Base-by-base conservation (phyloP, 176 grass and related monocot species). In the Chrysopogon serrulatus region DNA sequence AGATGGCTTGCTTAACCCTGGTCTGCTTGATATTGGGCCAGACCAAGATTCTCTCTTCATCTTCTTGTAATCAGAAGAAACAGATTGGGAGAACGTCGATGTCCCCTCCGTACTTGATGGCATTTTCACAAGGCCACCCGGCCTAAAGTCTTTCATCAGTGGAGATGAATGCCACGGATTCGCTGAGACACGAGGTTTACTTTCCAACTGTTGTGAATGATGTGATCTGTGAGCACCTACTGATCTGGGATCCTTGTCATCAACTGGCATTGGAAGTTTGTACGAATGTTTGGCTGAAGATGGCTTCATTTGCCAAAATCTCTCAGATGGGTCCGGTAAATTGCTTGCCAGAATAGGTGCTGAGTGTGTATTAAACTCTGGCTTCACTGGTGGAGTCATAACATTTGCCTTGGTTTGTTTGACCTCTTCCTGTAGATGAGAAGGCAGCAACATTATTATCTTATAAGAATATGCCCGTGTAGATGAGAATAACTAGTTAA, bases 11-110 rank as follows among this genome's bases (percentile, higher is more conserved):
- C 77, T 82, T 78, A 84, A 85, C 14, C 83, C 73, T 56, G 66
- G 56, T 82, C 87, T 89, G 78, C 53, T 85, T 73, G 90, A 51
- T 37, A 95, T 91, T 33, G 92, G 95, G 79, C 95, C 92, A 42
- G 92, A 98, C 79, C 90, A 95, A 33, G 84, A 87, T 66, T 88
- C 88, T 66, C 86, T 84, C 56, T 90, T 87, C n/a, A 84, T 43
- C 56, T 90, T 93, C 70, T 88, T 87, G 43, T 73, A 37, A 61
- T 89, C 86, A 56, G 51, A 82, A 56, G 51, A 82, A 31, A 36
- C 68, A 13, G 78, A 60, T 33, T 79, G 45, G 24, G 73, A 33
- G 44, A 53, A 43, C 5, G 24, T 47, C n/a, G 84, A 76, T 16
- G 53, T 70, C 54, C 45, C 71, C 81, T 91, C 90, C 0, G 42